Evolutionary conservation across 2,329 filamentous ascomycete genomes (phyloP), one percentile per base, ranked within the genome.

Genomic region (Curvularia eragrostidis): DNA sequence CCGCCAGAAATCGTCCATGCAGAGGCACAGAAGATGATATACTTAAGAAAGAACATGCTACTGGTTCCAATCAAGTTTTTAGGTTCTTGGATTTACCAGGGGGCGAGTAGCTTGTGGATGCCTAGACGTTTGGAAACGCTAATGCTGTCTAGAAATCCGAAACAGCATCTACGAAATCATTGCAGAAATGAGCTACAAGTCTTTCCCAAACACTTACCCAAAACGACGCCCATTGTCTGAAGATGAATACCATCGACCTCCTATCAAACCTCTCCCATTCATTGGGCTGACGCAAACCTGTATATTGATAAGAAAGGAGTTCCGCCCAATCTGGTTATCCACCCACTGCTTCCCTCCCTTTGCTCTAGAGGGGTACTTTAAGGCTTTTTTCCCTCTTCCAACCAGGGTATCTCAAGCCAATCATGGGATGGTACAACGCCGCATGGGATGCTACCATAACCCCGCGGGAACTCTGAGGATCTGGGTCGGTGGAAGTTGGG

Each of bases 91-190:
- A 69, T 13, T 55, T 74, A 13, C 67, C 71, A 36, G 62, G 56
- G 47, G 71, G 68, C 66, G 10, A 43, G 62, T 59, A 24, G 24
- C 8, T 23, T 1, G 21, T 18, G 3, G 3, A 3, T 23, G 12
- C 7, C 8, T 12, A 19, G 18, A 18, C 7, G 18, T 1, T 1
- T 10, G 13, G 42, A 2, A 3, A 9, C 28, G n/a, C 62, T 64
- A 38, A 34, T 13, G 12, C 2, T 21, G 2, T 24, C 13, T 18
- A 73, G 71, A 73, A 52, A 49, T 72, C 1, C 64, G 64, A 8
- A 72, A 74, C 26, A 65, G 49, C 1, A 62, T 74, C 3, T 74
- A 73, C 24, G 63, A 65, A 15, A 24, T 59, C 13, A 63, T 64
- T 9, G 44, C 34, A 10, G 61, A 63, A 23, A 50, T 53, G 9